These are phyloP conservation scores for Aspergillus avenaceus DNA, from an alignment of 495 filamentous ascomycete genomes.

Conservation along the genomic window DNA sequence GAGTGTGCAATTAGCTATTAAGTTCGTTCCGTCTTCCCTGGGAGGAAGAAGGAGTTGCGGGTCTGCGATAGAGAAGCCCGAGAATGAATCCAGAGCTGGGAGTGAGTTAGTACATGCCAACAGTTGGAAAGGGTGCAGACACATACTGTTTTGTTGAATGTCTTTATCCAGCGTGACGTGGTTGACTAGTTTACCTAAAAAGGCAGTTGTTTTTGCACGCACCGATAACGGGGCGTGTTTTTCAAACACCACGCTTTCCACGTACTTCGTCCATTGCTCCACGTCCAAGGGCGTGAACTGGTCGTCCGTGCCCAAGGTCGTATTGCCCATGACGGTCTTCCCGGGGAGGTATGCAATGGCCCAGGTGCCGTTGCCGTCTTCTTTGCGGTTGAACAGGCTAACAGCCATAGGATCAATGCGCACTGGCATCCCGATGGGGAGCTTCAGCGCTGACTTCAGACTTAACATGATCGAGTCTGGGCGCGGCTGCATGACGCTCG, in stretches of 20 bases:
- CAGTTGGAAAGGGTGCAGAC: not conserved
- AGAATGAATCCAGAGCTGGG: slow-evolving; percentile 27
- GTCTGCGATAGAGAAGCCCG: slow-evolving; percentile 25
- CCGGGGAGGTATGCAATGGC: slow-evolving; percentile 20
- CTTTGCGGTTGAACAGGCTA: slow-evolving; percentile 29
- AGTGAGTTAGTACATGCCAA: not conserved
- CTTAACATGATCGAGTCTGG: slow-evolving; percentile 30
- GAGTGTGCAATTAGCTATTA: slow-evolving; percentile 32
- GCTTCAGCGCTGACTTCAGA: slow-evolving; percentile 30
- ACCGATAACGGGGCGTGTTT: slow-evolving; percentile 27
- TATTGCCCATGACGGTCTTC: slow-evolving; percentile 29
- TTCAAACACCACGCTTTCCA: slow-evolving; percentile 29
- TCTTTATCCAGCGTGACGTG: slow-evolving; percentile 36
- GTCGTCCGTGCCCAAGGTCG: slow-evolving; percentile 25
- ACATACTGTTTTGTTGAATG: slow-evolving; percentile 31
- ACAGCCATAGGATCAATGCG: slow-evolving; percentile 35
- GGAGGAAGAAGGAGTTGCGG: slow-evolving; percentile 18
- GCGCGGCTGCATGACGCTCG: slow-evolving; percentile 28
- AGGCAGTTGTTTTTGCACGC: slow-evolving; percentile 29
- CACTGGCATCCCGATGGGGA: slow-evolving; percentile 32
- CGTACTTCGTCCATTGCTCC: slow-evolving; percentile 30
- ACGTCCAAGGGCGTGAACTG: slow-evolving; percentile 22
- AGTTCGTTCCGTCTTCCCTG: slow-evolving; percentile 26
- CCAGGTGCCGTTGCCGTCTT: slow-evolving; percentile 23
- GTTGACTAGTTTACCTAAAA: slow-evolving; percentile 30